Conservation (phyloP, 164 flowering plant genomes). For the Stephania yunnanensis region DNA sequence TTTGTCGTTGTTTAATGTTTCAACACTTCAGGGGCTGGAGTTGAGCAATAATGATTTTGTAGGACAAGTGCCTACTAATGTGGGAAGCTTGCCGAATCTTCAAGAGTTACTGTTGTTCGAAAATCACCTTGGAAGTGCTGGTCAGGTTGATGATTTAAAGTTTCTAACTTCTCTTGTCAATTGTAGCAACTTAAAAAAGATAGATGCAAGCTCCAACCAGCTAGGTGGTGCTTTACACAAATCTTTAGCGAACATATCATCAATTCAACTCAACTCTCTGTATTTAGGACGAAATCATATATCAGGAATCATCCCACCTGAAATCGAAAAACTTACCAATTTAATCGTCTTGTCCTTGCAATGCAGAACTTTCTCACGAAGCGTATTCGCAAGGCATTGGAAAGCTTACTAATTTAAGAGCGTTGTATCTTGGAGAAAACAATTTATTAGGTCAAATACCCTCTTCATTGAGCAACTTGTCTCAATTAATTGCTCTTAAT, state of each 20-base stretch:
- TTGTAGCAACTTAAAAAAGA: not conserved
- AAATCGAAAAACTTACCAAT: conserved; percentile 7
- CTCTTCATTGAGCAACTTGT: conserved; percentile 2
- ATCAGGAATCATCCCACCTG: conserved; percentile 9
- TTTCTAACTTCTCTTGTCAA: conserved; percentile 7
- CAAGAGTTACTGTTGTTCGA: not conserved
- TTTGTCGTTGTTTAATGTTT: conserved; percentile 1
- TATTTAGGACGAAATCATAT: not conserved
- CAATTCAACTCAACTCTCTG: not conserved
- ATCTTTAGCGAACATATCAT: conserved; percentile 9
- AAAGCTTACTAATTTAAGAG: not conserved
- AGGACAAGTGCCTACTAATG: not conserved
- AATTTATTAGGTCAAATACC: conserved; percentile 6
- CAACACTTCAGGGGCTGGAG: not conserved
- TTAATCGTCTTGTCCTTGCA: not conserved
- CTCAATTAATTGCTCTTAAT: not conserved
- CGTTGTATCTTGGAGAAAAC: not conserved
- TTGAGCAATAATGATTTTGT: not conserved
- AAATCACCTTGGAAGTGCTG: conserved; percentile 11
- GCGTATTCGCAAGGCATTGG: conserved; percentile 4
- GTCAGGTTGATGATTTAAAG: not conserved
- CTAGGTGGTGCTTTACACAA: conserved; percentile 2
- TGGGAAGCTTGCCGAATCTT: not conserved
- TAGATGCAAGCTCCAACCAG: not conserved
- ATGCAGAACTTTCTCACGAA: not conserved